Percentiles rank a stretch among this genome's conserved stretches.
Conservation (phyloP, 2,329 filamentous ascomycete genomes). For the Triangularia verruculosa region DNA sequence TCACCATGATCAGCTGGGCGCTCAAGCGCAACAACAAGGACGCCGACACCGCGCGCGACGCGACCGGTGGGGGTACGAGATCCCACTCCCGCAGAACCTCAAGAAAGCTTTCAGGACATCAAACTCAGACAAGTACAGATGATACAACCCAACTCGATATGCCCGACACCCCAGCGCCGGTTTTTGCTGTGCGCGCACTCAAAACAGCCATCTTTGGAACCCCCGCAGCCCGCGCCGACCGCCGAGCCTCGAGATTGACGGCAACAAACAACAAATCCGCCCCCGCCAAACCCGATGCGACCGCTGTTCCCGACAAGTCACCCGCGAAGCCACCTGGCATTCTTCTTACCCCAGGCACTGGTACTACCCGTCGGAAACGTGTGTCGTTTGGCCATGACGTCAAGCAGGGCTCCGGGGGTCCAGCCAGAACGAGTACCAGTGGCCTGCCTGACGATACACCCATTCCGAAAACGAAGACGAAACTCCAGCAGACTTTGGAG, state of each 20-base stretch:
- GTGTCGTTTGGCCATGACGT: slow-evolving; percentile 63
- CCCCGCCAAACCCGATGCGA: slow-evolving; percentile 19
- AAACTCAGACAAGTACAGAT: slow-evolving; percentile 30
- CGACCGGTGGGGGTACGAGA: slow-evolving; percentile 19
- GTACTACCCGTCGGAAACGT: slow-evolving; percentile 58
- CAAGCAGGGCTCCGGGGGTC: slow-evolving; percentile 39
- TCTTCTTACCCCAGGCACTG: slow-evolving; percentile 62
- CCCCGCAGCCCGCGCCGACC: slow-evolving; percentile 37
- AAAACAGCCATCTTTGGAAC: slow-evolving; percentile 64
- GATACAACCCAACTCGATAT: slow-evolving; percentile 49
- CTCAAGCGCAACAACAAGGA: slow-evolving; percentile 41
- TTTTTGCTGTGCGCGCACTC: slow-evolving; percentile 64
- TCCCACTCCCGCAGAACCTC: neutral
- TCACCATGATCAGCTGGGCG: slow-evolving; percentile 58
- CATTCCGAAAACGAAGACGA: slow-evolving; percentile 38
- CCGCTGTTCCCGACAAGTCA: slow-evolving; percentile 36
- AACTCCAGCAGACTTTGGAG: slow-evolving; percentile 46
- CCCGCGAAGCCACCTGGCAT: slow-evolving; percentile 56
- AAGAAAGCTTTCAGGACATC: neutral
- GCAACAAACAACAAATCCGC: slow-evolving; percentile 27
- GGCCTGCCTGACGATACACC: slow-evolving; percentile 30
- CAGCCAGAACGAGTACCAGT: slow-evolving; percentile 27
- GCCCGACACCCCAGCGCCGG: slow-evolving; percentile 63
- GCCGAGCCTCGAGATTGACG: slow-evolving; percentile 21
- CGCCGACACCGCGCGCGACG: slow-evolving; percentile 40